Percentiles rank a stretch among this genome's conserved stretches.
Conservation (phyloP, 2,329 filamentous ascomycete genomes). For the Rhinocladiella mackenziei region DNA sequence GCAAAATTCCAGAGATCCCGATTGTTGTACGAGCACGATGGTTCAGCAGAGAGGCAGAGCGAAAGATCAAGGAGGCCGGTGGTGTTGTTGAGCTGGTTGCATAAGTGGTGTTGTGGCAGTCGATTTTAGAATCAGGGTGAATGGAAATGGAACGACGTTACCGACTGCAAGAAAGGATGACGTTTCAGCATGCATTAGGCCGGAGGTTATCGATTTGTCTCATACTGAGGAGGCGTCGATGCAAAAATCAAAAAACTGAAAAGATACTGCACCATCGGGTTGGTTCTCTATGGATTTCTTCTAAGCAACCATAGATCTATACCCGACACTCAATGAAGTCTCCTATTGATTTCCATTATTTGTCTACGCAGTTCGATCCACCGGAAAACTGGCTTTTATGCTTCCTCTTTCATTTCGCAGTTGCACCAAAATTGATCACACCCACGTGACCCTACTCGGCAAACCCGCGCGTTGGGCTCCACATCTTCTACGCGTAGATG, state of each 20-base stretch:
- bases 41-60: constrained; percentile 93
- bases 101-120: constrained; percentile 49
- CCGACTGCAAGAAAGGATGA: not conserved
- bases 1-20: constrained; percentile 86
- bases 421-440: no score
- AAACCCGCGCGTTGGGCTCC: no score
- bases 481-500: no score
- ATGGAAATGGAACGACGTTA: not conserved
- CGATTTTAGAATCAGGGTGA: constrained; percentile 3
- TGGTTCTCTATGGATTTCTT: no score
- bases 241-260: constrained; percentile 2
- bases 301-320: no score
- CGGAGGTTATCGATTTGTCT: constrained; percentile 2
- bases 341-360: no score
- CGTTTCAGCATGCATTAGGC: constrained; percentile 1
- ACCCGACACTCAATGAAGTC: no score
- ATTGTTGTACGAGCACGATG: constrained; percentile 92
- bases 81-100: constrained; percentile 94
- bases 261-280: not conserved
- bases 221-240: not conserved
- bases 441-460: no score
- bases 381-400: no score
- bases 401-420: no score
- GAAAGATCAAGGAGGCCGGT: constrained; percentile 98
- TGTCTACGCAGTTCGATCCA: no score